Conservation (phyloP, 805 yeast genomes). For the Pichia thaimueangensis region DNA sequence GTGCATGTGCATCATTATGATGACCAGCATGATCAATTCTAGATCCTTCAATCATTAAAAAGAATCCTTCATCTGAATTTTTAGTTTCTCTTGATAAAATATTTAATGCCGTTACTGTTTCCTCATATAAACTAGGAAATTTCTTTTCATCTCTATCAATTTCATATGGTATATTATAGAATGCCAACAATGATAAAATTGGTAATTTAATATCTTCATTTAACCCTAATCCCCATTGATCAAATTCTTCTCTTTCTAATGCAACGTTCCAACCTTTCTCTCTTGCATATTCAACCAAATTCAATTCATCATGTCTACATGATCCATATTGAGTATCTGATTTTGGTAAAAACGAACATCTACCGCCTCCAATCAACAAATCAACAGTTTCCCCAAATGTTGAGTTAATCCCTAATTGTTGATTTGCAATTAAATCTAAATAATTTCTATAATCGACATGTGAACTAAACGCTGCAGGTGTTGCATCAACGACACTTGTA, state of each 20-base stretch:
- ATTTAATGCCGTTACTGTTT: slow-evolving; percentile 65
- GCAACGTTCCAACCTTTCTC: slow-evolving; percentile 59
- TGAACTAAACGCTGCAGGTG: slow-evolving; percentile 84
- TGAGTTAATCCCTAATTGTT: slow-evolving; percentile 69
- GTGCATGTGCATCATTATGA: slow-evolving; percentile 90
- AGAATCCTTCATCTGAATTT: slow-evolving; percentile 77
- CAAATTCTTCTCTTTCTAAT: slow-evolving; percentile 54
- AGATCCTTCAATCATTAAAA: slow-evolving; percentile 83
- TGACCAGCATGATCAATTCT: slow-evolving; percentile 96
- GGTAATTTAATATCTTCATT: slow-evolving; percentile 61
- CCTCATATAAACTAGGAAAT: slow-evolving; percentile 76
- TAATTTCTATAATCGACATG: slow-evolving; percentile 72
- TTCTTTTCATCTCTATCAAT: slow-evolving; percentile 58
- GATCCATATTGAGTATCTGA: slow-evolving; percentile 38
- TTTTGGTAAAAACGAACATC: slow-evolving; percentile 69
- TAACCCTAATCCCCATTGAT: slow-evolving; percentile 46
- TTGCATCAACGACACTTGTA: slow-evolving; percentile 88
- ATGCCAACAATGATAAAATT: slow-evolving; percentile 67
- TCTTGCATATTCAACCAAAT: slow-evolving; percentile 61
- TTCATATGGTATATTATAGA: slow-evolving; percentile 77
- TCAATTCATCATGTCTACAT: slow-evolving; percentile 63
- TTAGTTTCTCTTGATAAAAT: slow-evolving; percentile 61
- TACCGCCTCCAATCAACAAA: slow-evolving; percentile 86
- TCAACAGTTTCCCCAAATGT: slow-evolving; percentile 76
- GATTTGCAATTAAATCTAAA: slow-evolving; percentile 83